These are phyloP conservation scores for Cytospora paraplurivora DNA, from an alignment of 2,329 filamentous ascomycete genomes.

Conservation along the genomic window DNA sequence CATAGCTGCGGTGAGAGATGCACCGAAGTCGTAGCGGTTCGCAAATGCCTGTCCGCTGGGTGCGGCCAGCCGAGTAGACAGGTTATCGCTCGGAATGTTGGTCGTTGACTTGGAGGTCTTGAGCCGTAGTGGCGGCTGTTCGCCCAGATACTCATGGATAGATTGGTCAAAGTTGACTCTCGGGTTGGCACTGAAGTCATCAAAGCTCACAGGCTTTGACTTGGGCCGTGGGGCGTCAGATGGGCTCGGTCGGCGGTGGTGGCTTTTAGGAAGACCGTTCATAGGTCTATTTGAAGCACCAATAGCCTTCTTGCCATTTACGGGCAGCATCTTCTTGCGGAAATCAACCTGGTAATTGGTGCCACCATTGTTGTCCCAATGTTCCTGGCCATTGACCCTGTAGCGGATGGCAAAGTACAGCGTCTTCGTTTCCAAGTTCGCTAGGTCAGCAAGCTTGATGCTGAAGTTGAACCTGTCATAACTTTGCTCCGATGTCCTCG, in stretches of 20 bases:
- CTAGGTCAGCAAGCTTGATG: slow-evolving; percentile 88
- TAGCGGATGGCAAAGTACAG: slow-evolving; percentile 92
- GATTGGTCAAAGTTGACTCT: slow-evolving; percentile 62
- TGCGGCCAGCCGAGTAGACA: slow-evolving; percentile 53
- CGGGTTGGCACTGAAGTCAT: slow-evolving; percentile 70
- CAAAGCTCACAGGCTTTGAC: slow-evolving; percentile 61
- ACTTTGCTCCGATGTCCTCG: slow-evolving; percentile 62
- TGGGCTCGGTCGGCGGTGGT: slow-evolving; percentile 54
- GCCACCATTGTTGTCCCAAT: slow-evolving; percentile 90
- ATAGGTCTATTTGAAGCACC: slow-evolving; percentile 53
- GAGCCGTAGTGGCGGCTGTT: slow-evolving; percentile 65
- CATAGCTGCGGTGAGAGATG: slow-evolving; percentile 84
- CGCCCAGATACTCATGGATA: slow-evolving; percentile 64
- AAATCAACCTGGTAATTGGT: slow-evolving; percentile 96
- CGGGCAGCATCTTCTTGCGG: slow-evolving; percentile 70
- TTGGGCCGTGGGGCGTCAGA: slow-evolving; percentile 50
- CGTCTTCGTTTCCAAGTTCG: slow-evolving; percentile 89
- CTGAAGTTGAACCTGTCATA: slow-evolving; percentile 92
- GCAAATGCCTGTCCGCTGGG: slow-evolving; percentile 77
- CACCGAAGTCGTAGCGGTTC: slow-evolving; percentile 93
- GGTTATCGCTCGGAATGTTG: slow-evolving; percentile 64
- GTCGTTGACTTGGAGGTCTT: slow-evolving; percentile 68
- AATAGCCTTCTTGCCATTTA: slow-evolving; percentile 58
- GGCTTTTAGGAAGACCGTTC: slow-evolving; percentile 68
- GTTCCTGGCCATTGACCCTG: slow-evolving; percentile 78